Base-by-base conservation (phyloP, 257 asterid genomes). In the Jacaranda copaia region DNA sequence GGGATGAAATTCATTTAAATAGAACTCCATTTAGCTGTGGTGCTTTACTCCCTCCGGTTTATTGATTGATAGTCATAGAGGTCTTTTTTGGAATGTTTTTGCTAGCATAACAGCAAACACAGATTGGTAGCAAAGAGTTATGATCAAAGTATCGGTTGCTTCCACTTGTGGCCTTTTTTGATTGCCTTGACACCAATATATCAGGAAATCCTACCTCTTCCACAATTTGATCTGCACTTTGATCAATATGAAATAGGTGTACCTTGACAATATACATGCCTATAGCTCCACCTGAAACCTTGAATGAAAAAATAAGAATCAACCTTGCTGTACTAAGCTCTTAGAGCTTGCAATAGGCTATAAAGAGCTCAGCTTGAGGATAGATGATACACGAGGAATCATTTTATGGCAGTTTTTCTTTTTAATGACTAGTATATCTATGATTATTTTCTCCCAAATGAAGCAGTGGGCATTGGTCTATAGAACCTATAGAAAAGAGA, bases 81-180 rank as follows among this genome's bases (percentile, higher is more conserved):
- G n/a, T n/a, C n/a, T n/a, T n/a, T n/a, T n/a, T n/a, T n/a, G n/a
- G n/a, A n/a, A n/a, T n/a, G n/a, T n/a, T 40, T 40, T 40, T 40
- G 45, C 45, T 4, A 40, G 45, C 77, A 73, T 58, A 46, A 58
- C n/a, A 59, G 46, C 57, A 57, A 42, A 20, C 68, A 42, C 35
- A 14, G 51, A 19, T 72, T 62, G 6, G 6, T 12, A 74, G 40
- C 71, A 61, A 48, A 14, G 72, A 9, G 38, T 74, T 32, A 52
- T 52, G 58, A 52, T 61, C 52, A 75, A 63, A 65, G 73, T 63
- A 64, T 63, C 63, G 45, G 19, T 63, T 53, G 55, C 73, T 65
- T 58, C 77, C 58, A 73, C 70, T 25, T 16, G 56, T 72, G 77
- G 68, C 63, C 62, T 51, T 52, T 48, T 69, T 51, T 62, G 7